Evolutionary conservation across 495 filamentous ascomycete species (phyloP), one percentile per base, ranked within the genome.

Genomic region (Tuber borchii): DNA sequence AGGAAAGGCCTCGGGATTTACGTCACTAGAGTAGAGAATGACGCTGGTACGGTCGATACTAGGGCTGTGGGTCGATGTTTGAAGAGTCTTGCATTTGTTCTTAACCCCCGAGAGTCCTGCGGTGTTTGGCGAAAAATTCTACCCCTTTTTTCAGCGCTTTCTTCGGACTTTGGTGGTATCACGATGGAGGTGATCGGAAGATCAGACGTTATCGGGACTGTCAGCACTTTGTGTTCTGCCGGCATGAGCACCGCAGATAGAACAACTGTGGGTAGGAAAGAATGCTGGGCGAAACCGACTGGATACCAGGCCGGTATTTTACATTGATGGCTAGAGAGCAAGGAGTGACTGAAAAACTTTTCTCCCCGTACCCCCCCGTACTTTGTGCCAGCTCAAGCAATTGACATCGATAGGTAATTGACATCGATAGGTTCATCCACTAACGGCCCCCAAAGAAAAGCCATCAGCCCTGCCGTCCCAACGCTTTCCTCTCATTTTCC

Each of bases 1-100:
- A 37, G 69, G 75, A 75, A 73, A 78, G 77, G 71, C 65, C 40
- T 76, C 44, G 22, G 69, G 72, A 71, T 68, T 72, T 77, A 51
- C 39, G 34, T 65, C 56, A 19, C 56, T 26, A 16, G 56, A 16
- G 10, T 31, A 65, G 56, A 65, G 26, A 65, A 31, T 17, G 26
- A n/a, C 7, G 12, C 56, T 65, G 12, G n/a, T 34, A 65, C 42
- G 75, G 31, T 61, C 31, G 72, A 77, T 44, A 61, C 22, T 20
- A 61, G 22, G 14, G 19, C 40, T 76, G 44, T 31, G 43, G 70
- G 70, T 70, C 72, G 37, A 75, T 37, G 75, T 72, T 70, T 61
- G 69, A 61, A 72, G 76, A 16, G 56, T 37, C 75, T n/a, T 61
- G 37, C 31, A 43, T 72, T 42, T 46, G 42, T 34, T 68, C 68